Evolutionary conservation across 352 stramenopile genomes (phyloP), one percentile per base, ranked within the genome.

Genomic region (Phytopythium chamaehyphon): DNA sequence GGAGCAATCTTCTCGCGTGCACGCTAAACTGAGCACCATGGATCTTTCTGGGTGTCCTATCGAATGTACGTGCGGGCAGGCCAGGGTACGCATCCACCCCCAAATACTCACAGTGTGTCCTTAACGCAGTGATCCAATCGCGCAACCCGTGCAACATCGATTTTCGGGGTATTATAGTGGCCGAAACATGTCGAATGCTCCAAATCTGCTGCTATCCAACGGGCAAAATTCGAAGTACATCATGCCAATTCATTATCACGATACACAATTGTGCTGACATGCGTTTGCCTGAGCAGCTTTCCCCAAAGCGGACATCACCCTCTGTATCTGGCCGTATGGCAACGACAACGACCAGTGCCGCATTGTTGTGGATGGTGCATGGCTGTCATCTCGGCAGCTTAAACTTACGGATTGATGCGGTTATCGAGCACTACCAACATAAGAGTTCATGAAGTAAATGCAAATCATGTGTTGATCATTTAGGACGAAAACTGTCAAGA

Each of bases 21-120:
- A 83, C 24, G 47, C 64, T 6, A 89, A 86, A 51, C 53, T 91
- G 19, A 80, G 79, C 24, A 64, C 51, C 28, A 43, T 89, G 48
- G 81, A 91, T 55, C 64, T 91, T 7, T 88, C 79, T 2, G 81
- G 81, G 11, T 89, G 76, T 46, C 74, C 73, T 1, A 39, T 90
- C 21, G 73, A 87, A 85, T 70, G 77, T 89, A 58, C 31, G 57
- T 38, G 6, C 4, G n/a, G n/a, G n/a, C n/a, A n/a, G n/a, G n/a
- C n/a, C n/a, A n/a, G n/a, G n/a, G n/a, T n/a, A n/a, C n/a, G n/a
- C n/a, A n/a, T n/a, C n/a, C n/a, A n/a, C n/a, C n/a, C n/a, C n/a
- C n/a, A n/a, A n/a, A n/a, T n/a, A 45, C 15, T 11, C 40, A 21
- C 14, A 9, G 28, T 44, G 5, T 26, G 38, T 26, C 51, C 12